phyloP scores from a whole-genome alignment of 2,329 filamentous ascomycete species.

The Onygenales sp. region DNA sequence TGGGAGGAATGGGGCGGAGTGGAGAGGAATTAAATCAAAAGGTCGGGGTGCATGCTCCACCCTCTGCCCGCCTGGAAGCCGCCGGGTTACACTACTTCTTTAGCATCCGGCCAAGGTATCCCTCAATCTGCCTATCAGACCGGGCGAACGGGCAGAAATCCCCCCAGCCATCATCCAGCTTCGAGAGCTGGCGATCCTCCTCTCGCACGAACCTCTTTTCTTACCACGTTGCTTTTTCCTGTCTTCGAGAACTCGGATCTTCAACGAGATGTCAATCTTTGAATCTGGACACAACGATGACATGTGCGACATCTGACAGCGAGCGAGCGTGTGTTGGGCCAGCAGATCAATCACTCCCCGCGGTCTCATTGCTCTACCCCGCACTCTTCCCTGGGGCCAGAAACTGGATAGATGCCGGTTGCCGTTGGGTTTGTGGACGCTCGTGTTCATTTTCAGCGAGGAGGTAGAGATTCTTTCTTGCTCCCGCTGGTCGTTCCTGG shows the following conservation, averaged over 20 bases:
- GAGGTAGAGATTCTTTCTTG: background rate
- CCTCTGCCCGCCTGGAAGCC: background rate
- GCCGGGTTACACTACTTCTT: background rate
- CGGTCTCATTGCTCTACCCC: background rate
- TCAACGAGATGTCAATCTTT: too few species aligned
- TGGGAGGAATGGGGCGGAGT: slow-evolving; percentile 1
- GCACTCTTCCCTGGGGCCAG: background rate
- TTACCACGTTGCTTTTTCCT: too few species aligned
- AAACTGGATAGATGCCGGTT: background rate
- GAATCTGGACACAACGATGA: too few species aligned
- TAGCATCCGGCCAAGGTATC: background rate
- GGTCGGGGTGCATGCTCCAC: background rate
- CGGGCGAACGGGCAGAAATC: background rate
- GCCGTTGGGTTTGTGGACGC: background rate
- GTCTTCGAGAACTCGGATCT: too few species aligned
- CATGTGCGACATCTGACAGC: background rate
- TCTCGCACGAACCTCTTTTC: background rate
- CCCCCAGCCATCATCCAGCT: background rate
- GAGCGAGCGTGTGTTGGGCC: background rate
- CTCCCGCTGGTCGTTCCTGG: background rate
- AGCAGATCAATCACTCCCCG: background rate
- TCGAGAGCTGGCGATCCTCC: background rate
- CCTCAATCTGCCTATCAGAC: background rate
- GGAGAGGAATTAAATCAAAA: background rate
- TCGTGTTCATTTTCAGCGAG: background rate